phyloP scores from a whole-genome alignment of 2,329 filamentous ascomycete genomes.

The Claviceps purpurea region DNA sequence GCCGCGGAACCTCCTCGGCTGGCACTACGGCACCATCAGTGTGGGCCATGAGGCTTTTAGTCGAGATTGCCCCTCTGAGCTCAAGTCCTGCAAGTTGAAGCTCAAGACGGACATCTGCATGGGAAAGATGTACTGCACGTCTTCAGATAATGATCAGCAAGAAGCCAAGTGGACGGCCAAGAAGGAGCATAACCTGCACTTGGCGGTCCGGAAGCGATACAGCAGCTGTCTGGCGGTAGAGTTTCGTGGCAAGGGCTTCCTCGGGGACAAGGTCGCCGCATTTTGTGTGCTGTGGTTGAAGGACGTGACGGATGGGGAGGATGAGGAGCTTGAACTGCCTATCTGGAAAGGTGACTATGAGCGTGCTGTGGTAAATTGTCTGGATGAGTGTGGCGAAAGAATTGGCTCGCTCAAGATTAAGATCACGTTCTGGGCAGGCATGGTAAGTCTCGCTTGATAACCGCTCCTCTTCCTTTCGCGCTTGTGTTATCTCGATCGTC shows the following conservation, averaged over 20 bases:
- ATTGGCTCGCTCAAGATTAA: conserved; percentile 31
- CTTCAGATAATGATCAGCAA: conserved; percentile 15
- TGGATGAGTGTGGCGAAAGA: conserved; percentile 31
- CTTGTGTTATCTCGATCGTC: no score
- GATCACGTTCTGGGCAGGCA: conserved; percentile 22
- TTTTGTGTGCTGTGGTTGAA: conserved; percentile 57
- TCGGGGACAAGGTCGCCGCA: conserved; percentile 41
- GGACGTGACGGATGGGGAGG: conserved; percentile 55
- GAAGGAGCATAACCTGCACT: conserved; percentile 25
- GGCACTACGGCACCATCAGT: conserved; percentile 60
- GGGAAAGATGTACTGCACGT: conserved; percentile 40
- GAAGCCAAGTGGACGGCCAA: conserved; percentile 39
- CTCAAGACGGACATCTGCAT: conserved; percentile 43
- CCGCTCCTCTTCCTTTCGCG: not conserved
- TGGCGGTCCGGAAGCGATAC: conserved; percentile 50
- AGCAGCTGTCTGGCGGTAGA: conserved; percentile 40
- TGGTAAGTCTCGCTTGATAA: conserved; percentile 14
- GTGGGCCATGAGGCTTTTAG: conserved; percentile 36
- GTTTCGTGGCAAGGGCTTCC: conserved; percentile 28
- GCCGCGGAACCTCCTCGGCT: conserved; percentile 46
- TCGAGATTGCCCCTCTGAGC: conserved; percentile 31
- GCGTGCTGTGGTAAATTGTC: conserved; percentile 32
- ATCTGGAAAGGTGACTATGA: conserved; percentile 50
- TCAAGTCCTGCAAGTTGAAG: conserved; percentile 41
- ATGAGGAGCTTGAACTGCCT: conserved; percentile 41